Base-by-base conservation (phyloP, 805 yeast genomes). In the Sugiyamaella chiloensis region DNA sequence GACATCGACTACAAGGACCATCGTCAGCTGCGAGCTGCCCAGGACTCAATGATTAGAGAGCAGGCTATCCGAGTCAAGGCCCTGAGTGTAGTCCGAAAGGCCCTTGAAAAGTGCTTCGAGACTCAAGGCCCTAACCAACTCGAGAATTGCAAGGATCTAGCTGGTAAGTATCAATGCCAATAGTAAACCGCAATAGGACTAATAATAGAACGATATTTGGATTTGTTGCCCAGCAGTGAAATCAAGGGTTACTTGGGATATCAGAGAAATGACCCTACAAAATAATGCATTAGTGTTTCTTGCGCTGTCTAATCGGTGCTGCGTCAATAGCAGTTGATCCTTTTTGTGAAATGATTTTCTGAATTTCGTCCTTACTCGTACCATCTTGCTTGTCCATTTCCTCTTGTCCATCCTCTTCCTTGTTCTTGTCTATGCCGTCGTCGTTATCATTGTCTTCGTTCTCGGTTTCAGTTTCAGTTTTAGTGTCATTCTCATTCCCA, bases 221-320 rank as follows among this genome's bases (percentile, higher is more conserved):
- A 83, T 58, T 74, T 87, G 85, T 72, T 86, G 48, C 90, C 87
- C 48, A 68, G 75, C 43, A 77, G 83, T 57, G 77, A 80, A 57
- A 75, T 83, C 51, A 76, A 79, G 57, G 95, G 95, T 37, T 85
- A 75, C 69, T 70, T 81, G 62, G 91, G 88, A n/a, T 85, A 86
- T 71, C 95, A 87, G 71, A 83, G 87, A 76, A 86, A 86, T 69
- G 95, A 86, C 63, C 93, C 91, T 39, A 73, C 86, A 30, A 84
- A 85, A 32, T 12, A 44, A 19, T 35, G 36, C 37, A 36, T 26
- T 24, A 24, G 37, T 40, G 19, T 34, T 34, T 34, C n/a, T n/a
- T n/a, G n/a, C n/a, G n/a, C n/a, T n/a, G n/a, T n/a, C n/a, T n/a
- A n/a, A n/a, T n/a, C n/a, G n/a, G n/a, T n/a, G n/a, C n/a, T n/a